phyloP scores from a whole-genome alignment of 352 stramenopile genomes.

The Phytophthora cajani region DNA sequence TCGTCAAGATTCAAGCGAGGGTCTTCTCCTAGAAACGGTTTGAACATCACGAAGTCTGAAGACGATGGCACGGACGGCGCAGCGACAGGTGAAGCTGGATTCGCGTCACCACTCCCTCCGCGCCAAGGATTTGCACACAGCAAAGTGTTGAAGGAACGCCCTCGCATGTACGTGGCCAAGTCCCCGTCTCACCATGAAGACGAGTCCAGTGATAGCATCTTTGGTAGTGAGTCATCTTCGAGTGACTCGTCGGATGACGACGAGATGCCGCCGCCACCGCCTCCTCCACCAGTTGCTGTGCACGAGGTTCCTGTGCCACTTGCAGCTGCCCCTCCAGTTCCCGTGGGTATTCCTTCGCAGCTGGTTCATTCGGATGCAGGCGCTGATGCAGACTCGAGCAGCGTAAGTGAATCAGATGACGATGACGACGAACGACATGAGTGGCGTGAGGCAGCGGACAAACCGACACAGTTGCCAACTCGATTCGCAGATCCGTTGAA shows the following conservation, averaged over 20 bases:
- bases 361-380: conserved; percentile 45
- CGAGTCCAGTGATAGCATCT: conserved; percentile 89
- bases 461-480: conserved; percentile 26
- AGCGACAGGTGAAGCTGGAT: conserved; percentile 19
- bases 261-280: conserved; percentile 55
- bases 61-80: conserved; percentile 28
- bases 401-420: conserved; percentile 48
- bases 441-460: conserved; percentile 3
- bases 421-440: conserved; percentile 24
- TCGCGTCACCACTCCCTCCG: conserved; percentile 35
- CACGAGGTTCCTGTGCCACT: conserved; percentile 21
- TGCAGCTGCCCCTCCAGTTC: conserved; percentile 10
- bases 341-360: conserved; percentile 37
- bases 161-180: conserved; percentile 83
- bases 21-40: conserved; percentile 53
- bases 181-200: conserved; percentile 70
- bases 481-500: conserved; percentile 19
- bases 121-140: conserved; percentile 31
- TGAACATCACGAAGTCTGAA: conserved; percentile 30
- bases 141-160: conserved; percentile 68
- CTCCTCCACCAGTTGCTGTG: conserved; percentile 40
- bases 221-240: conserved; percentile 75
- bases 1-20: conserved; percentile 82
- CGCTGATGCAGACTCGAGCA: conserved; percentile 62
- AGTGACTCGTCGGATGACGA: conserved; percentile 57